Percentiles rank a stretch among this genome's conserved stretches.
Evolutionary conservation across 257 asterid species (phyloP).

Genomic region (Solanum etuberosum): DNA sequence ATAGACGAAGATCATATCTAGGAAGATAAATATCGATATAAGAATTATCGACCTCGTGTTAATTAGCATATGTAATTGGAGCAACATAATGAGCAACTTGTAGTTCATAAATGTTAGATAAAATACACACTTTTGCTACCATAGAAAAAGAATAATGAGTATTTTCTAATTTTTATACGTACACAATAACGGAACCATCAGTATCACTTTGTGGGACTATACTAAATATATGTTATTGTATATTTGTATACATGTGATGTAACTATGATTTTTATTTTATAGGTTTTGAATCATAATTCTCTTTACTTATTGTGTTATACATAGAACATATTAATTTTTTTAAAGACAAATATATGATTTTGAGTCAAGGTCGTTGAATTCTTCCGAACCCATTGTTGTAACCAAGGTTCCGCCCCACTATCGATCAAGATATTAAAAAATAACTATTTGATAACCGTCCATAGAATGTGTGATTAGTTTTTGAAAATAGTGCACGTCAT

Average conservation of each 20-base stretch:
- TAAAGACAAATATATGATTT: neutral
- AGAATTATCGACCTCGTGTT: neutral
- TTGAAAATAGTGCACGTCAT: neutral
- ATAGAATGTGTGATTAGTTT: neutral
- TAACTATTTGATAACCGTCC: neutral
- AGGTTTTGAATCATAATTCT: neutral
- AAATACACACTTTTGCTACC: neutral
- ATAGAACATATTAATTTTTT: too few species aligned
- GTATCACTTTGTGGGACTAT: accelerated
- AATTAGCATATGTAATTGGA: neutral
- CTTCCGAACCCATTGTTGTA: neutral
- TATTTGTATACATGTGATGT: neutral
- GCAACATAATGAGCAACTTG: neutral
- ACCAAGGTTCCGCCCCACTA: neutral
- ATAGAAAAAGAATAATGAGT: neutral
- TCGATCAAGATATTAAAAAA: neutral
- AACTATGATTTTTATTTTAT: neutral
- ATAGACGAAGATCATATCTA: neutral
- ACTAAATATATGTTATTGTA: neutral
- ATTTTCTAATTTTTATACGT: neutral
- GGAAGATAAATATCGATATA: neutral
- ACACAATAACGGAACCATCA: accelerated
- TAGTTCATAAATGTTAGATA: neutral
- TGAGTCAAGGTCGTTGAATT: neutral
- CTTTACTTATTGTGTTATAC: neutral